Evolutionary conservation across 2,329 filamentous ascomycete genomes (phyloP).

Genomic region (Escovopsis sp.): DNA sequence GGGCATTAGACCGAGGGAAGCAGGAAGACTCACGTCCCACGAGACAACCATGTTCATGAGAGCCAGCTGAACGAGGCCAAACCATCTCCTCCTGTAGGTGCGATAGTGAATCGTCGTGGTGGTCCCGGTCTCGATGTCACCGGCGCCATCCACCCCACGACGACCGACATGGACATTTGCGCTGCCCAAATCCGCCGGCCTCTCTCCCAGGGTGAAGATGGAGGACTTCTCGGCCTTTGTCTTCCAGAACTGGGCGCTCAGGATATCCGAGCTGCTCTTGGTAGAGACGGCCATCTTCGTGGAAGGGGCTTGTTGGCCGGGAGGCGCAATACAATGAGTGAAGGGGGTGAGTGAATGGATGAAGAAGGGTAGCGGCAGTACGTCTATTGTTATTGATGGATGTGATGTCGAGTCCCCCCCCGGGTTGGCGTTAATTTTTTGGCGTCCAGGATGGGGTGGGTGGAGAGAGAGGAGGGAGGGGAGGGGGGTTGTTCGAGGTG

Average conservation of each 20-base stretch:
- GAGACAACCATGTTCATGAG: slow-evolving; percentile 85
- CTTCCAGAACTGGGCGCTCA: slow-evolving; percentile 15
- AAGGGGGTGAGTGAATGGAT: no score
- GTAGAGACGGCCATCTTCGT: slow-evolving; percentile 5
- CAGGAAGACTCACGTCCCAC: slow-evolving; percentile 64
- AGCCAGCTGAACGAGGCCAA: slow-evolving; percentile 70
- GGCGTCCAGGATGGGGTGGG: neutral
- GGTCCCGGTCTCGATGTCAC: slow-evolving; percentile 9
- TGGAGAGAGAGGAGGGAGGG: neutral
- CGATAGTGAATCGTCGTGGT: slow-evolving; percentile 21
- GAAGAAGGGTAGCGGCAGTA: no score
- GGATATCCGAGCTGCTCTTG: slow-evolving; percentile 10
- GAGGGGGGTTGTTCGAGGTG: neutral
- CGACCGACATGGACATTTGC: slow-evolving; percentile 7
- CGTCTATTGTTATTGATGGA: neutral
- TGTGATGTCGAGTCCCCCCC: no score
- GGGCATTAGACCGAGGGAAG: neutral
- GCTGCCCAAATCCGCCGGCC: slow-evolving; percentile 6
- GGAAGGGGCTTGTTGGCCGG: no score
- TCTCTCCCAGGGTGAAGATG: slow-evolving; percentile 15
- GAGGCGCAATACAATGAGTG: no score
- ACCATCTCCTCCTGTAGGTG: slow-evolving; percentile 73
- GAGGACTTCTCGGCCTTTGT: slow-evolving; percentile 16
- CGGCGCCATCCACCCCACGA: no score
- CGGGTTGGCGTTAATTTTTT: no score